Evolutionary conservation across 2,329 filamentous ascomycete genomes (phyloP), one percentile per base, ranked within the genome.

Genomic region (Aspergillus transmontanensis): DNA sequence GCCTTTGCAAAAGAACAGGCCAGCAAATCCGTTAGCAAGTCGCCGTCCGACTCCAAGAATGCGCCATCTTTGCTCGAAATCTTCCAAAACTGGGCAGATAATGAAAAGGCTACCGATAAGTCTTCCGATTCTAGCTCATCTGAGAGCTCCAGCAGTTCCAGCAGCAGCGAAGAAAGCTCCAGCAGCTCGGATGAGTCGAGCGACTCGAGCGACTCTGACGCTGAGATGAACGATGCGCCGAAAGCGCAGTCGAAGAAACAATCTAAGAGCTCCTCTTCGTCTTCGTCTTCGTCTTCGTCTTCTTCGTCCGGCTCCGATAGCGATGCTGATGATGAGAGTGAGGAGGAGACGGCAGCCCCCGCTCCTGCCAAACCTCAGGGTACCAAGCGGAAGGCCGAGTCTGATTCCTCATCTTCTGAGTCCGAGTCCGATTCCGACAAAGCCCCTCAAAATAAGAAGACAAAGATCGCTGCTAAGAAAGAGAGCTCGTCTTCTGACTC

Each of bases 1-100:
- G 85, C 86, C 6, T 89, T 93, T 72, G 81, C 83, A 69, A 86
- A 88, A 73, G 87, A 92, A 73, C 82, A 84, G 79, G 64, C 72
- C 55, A 74, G 71, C 53, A 75, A 75, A 56, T 72, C 67, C 9
- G 56, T 68, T 50, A 64, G 61, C 43, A 64, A 71, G 46, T 58
- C 62, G 36, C 58, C 64, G 58, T 58, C 65, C 36, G 71, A 73
- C 57, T 61, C 64, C 30, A 73, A 72, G 66, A 66, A 75, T 68
- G 68, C 73, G 60, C 77, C 77, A 10, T 79, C 77, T 61, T 65
- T 82, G 70, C 53, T 80, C 55, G 78, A 81, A 55, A 76, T 82
- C 68, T 76, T 78, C 64, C 72, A 76, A 59, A 64, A 64, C 26
- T 75, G 71, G 68, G 58, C 34, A 53, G 63, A 58, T 56, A 61